A percentile compares a stretch with the other conserved stretches of the same genome.
These are phyloP conservation scores for Nakaseomyces bracarensis DNA, from an alignment of 1,139 yeast genomes.

Conservation along the genomic window DNA sequence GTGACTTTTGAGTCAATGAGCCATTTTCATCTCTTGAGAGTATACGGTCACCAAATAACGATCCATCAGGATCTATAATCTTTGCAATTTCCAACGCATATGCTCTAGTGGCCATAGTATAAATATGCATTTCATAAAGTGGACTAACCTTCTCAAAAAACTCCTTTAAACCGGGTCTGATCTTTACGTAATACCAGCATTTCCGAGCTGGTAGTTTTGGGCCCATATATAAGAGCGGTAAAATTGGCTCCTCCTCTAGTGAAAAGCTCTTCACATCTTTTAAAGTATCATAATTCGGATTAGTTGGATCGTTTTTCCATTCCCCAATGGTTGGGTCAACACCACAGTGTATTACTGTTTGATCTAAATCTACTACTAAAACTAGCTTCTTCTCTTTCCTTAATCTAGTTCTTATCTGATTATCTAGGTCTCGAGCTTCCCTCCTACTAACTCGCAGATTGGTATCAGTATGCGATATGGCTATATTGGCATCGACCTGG, in stretches of 20 bases:
- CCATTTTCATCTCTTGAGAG: constrained; percentile 94
- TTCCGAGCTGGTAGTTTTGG: constrained; percentile 45
- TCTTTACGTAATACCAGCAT: constrained; percentile 87
- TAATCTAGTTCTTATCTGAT: constrained; percentile 53
- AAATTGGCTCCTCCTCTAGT: constrained; percentile 63
- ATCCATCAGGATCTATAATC: constrained; percentile 84
- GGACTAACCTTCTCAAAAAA: constrained; percentile 59
- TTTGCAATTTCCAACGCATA: constrained; percentile 87
- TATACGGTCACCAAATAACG: constrained; percentile 82
- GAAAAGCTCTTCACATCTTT: constrained; percentile 73
- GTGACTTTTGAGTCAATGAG: constrained; percentile 77
- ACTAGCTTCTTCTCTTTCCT: constrained; percentile 61
- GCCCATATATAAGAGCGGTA: constrained; percentile 50
- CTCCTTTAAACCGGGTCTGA: constrained; percentile 76
- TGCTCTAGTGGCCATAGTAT: constrained; percentile 97
- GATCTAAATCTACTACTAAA: constrained; percentile 92
- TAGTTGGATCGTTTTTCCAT: constrained; percentile 81
- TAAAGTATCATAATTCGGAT: constrained; percentile 78
- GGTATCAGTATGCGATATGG: constrained; percentile 87
- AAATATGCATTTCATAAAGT: constrained; percentile 82
- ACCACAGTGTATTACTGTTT: constrained; percentile 95
- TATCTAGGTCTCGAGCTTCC: constrained; percentile 83
- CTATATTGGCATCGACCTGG: constrained; percentile 63
- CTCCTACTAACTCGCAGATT: constrained; percentile 73
- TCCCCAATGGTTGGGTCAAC: constrained; percentile 96